Evolutionary conservation across 768 basidiomycete genomes (phyloP).

Genomic region (Podaxis pistillaris): DNA sequence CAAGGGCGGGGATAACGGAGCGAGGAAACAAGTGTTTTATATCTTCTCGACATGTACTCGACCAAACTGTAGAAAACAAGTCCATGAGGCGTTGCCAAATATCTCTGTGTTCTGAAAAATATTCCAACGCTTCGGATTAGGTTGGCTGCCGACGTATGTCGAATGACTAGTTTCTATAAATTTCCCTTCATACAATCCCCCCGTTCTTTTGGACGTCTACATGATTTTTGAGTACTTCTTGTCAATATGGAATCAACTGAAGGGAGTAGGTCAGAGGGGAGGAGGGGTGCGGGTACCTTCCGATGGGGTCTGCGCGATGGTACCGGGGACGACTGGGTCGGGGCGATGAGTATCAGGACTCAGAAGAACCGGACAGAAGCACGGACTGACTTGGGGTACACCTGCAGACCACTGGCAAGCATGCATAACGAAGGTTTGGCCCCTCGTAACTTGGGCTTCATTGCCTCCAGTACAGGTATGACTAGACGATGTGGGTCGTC

Average conservation of each 20-base stretch:
- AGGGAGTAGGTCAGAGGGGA: neutral
- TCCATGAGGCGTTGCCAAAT: neutral
- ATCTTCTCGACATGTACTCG: neutral
- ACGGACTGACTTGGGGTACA: neutral
- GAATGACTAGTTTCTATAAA: neutral
- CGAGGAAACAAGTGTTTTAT: neutral
- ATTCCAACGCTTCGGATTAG: neutral
- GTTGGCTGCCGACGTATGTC: neutral
- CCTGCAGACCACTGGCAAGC: neutral
- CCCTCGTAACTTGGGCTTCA: too few species aligned
- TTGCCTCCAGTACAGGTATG: too few species aligned
- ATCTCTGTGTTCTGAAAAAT: neutral
- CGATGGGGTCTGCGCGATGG: neutral
- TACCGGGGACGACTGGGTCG: neutral
- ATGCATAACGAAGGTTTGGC: neutral
- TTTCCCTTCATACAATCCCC: neutral
- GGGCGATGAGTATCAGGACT: neutral
- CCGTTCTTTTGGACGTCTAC: too few species aligned
- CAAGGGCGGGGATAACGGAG: neutral
- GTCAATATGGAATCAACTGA: neutral
- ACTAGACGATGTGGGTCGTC: neutral
- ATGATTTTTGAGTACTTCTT: too few species aligned
- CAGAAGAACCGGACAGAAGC: neutral
- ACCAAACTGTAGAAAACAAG: conserved; percentile 1
- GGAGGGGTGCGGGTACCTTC: neutral